Evolutionary conservation across 2,329 filamentous ascomycete species (phyloP).

Genomic region (Epichloe typhina): DNA sequence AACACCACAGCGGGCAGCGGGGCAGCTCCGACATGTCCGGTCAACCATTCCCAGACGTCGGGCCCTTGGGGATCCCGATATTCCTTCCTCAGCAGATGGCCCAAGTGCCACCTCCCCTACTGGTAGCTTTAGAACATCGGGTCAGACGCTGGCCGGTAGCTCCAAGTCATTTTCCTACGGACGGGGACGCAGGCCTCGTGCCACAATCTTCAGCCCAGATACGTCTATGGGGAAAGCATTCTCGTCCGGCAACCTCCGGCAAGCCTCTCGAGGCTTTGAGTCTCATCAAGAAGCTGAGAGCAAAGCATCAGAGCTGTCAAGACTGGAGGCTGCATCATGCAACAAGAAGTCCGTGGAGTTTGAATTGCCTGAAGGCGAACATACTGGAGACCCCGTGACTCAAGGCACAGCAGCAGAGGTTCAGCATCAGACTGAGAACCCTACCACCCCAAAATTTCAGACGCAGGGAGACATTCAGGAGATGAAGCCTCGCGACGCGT

Average conservation of each 20-base stretch:
- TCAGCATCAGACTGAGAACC: neutral
- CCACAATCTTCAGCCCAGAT: conserved; percentile 5
- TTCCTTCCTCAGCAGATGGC: neutral
- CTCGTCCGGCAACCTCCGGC: conserved; percentile 1
- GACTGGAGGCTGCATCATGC: neutral
- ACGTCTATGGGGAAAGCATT: conserved; percentile 1
- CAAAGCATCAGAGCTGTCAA: neutral
- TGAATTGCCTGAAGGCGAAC: neutral
- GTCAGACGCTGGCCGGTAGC: neutral
- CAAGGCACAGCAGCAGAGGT: neutral
- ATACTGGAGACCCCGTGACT: neutral
- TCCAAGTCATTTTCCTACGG: conserved; percentile 1
- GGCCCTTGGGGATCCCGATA: neutral
- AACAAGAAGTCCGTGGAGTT: conserved; percentile 8
- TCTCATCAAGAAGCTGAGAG: neutral
- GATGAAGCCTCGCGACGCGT: neutral
- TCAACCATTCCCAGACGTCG: conserved; percentile 6
- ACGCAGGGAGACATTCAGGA: neutral
- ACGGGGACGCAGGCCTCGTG: conserved; percentile 4
- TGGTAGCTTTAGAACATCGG: neutral
- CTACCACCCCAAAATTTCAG: conserved; percentile 1
- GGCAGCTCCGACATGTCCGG: conserved; percentile 1
- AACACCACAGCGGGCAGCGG: conserved; percentile 7
- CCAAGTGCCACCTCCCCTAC: neutral
- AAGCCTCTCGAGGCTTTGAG: neutral